Base-by-base conservation (phyloP, 305 asterid species). In the Fraxinus paxiana region DNA sequence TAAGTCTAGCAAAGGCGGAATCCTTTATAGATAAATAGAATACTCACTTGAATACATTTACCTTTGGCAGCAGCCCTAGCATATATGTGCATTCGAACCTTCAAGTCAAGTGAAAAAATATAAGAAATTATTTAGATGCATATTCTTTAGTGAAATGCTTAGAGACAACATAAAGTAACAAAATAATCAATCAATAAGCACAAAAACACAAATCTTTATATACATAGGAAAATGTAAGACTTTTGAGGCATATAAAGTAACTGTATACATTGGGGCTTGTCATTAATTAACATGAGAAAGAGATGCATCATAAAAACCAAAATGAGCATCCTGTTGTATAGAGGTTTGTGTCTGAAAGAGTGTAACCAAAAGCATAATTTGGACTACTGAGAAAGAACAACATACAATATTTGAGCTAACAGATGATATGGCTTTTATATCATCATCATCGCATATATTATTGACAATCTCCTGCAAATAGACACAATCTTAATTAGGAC, bases 1-100 rank as follows among this genome's bases (percentile, higher is more conserved):
- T 43, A 48, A 83, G 54, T 73, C 74, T 54, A 10, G 17, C 15
- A 33, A 81, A 70, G 31, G 43, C 69, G 5, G 37, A 6, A 5
- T 30, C 24, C 56, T 26, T 28, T 33, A 18, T 46, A 15, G 73
- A 38, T n/a, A 65, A 71, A 63, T 10, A 35, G 70, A 15, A 35
- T 73, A 77, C 87, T 79, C 81, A 87, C 91, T 79, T 88, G 90
- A 83, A 88, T 75, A 76, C 86, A 87, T 85, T 88, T 88, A 80
- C 88, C 91, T 38, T 79, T 87, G 76, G 80, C 86, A 61, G 86
- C 85, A 72, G 88, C 91, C 83, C 89, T 83, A 75, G 88, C 87
- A 87, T 87, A 82, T 34, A 85, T 73, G 83, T 85, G 83, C 88
- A 79, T 78, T 51, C 85, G 87, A 73, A 79, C 86, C 91, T 88